Evolutionary conservation across 495 filamentous ascomycete genomes (phyloP).

Genomic region (Penicillium macrosclerotiorum): DNA sequence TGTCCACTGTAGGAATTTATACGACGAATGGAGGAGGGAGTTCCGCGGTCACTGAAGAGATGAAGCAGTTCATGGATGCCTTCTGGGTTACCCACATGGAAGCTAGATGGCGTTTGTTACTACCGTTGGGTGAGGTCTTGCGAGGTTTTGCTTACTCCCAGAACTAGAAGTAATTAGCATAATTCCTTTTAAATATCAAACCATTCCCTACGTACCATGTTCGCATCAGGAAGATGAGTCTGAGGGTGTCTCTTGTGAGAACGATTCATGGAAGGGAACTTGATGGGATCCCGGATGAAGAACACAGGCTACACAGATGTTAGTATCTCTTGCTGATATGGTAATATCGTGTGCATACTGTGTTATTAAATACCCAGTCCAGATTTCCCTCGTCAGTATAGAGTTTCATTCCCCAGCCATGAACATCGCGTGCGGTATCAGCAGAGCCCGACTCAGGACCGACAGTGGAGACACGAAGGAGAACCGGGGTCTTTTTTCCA

Average conservation of each 20-base stretch:
- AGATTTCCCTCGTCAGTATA: constrained; percentile 78
- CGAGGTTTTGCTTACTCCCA: constrained; percentile 57
- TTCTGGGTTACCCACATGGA: constrained; percentile 61
- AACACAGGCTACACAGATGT: constrained; percentile 37
- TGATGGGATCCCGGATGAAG: constrained; percentile 55
- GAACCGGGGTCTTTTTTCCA: constrained; percentile 61
- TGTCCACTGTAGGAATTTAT: constrained; percentile 66
- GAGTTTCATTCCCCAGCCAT: constrained; percentile 70
- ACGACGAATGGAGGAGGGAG: constrained; percentile 56
- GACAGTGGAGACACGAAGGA: constrained; percentile 65
- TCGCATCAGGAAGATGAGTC: constrained; percentile 47
- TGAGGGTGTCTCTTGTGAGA: constrained; percentile 50
- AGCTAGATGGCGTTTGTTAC: constrained; percentile 37
- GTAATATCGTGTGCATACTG: constrained; percentile 10
- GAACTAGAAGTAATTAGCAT: constrained; percentile 9
- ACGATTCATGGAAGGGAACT: constrained; percentile 55
- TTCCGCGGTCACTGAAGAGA: constrained; percentile 65
- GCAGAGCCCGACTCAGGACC: constrained; percentile 62
- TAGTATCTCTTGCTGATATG: background rate
- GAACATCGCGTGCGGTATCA: constrained; percentile 63
- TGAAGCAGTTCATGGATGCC: constrained; percentile 61
- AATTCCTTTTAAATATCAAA: background rate
- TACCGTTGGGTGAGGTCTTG: too few relatives aligned
- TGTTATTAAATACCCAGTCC: constrained; percentile 49
- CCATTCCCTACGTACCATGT: constrained; percentile 35